A percentile compares a stretch with the other conserved stretches of the same genome.
Evolutionary conservation across 1,284 basidiomycete species (phyloP).

Genomic region (Leccinum variabile): DNA sequence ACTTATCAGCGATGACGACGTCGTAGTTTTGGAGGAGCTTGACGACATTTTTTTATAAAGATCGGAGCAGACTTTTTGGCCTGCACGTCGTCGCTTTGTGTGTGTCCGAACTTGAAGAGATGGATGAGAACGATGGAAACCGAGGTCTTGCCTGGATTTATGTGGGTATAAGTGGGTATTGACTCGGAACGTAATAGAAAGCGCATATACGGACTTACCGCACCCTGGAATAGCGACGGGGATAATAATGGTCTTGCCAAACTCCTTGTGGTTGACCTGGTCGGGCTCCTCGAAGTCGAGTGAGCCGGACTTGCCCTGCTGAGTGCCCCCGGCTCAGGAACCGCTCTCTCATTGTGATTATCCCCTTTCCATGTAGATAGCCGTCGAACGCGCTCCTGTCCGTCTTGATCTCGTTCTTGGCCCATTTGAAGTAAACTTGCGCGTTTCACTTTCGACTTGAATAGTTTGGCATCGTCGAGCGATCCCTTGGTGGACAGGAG

Average conservation of each 20-base stretch:
- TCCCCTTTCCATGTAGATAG: constrained; percentile 74
- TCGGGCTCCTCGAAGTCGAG: constrained; percentile 26
- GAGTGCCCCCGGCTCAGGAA: constrained; percentile 72
- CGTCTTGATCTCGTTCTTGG: constrained; percentile 64
- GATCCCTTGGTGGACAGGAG: constrained; percentile 51
- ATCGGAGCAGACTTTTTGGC: too few relatives aligned
- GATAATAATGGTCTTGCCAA: constrained; percentile 80
- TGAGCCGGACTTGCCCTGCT: constrained; percentile 42
- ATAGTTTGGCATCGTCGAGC: constrained; percentile 40
- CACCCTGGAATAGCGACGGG: constrained; percentile 93
- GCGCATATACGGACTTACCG: constrained; percentile 51
- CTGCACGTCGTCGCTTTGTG: too few relatives aligned
- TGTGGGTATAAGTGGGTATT: neutral
- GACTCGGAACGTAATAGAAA: neutral
- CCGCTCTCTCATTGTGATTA: constrained; percentile 80
- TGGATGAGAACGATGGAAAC: constrained; percentile 44
- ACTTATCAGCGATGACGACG: too few relatives aligned
- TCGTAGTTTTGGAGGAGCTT: too few relatives aligned
- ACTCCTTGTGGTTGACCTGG: constrained; percentile 33
- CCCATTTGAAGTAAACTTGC: constrained; percentile 67
- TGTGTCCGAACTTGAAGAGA: too few relatives aligned
- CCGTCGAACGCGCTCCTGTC: constrained; percentile 64
- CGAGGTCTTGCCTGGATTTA: constrained; percentile 77
- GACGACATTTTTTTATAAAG: too few relatives aligned
- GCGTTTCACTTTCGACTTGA: constrained; percentile 62